Percentiles rank a stretch among this genome's conserved stretches.
Conservation (phyloP, 2,329 filamentous ascomycete genomes). For the Fusarium brachygibbosum region DNA sequence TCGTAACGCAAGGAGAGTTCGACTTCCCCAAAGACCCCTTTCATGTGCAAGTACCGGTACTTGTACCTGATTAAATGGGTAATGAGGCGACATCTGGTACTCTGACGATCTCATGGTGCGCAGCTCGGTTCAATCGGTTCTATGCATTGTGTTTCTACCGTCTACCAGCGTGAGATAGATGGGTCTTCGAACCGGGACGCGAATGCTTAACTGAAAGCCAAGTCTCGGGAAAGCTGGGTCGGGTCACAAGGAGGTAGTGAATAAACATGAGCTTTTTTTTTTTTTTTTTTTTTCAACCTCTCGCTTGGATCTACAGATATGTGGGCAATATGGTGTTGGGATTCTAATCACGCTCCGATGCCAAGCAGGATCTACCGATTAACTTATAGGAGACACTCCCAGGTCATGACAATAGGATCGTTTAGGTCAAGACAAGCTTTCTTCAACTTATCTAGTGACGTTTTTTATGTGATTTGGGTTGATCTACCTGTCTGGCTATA, state of each 20-base stretch:
- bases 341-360: conserved; percentile 20
- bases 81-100: not conserved
- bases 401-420: conserved; percentile 1
- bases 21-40: conserved; percentile 11
- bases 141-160: conserved; percentile 15
- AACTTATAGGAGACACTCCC: conserved; percentile 16
- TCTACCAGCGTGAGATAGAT: conserved; percentile 5
- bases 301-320: conserved; percentile 31
- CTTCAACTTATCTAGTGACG: not conserved
- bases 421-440: conserved; percentile 1
- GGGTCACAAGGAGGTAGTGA: not conserved
- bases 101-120: conserved; percentile 13
- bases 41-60: conserved; percentile 31
- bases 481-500: not conserved
- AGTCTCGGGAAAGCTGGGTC: conserved; percentile 32
- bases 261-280: conserved; percentile 1
- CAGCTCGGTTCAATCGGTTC: not conserved
- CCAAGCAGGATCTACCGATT: conserved; percentile 35
- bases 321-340: conserved; percentile 19
- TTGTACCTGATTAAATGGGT: not conserved
- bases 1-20: conserved; percentile 13
- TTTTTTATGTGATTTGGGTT: not conserved
- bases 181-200: conserved; percentile 12
- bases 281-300: not conserved
- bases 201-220: conserved; percentile 42